Base-by-base conservation (phyloP, 768 basidiomycete species). In the Mycena albidolilacea region DNA sequence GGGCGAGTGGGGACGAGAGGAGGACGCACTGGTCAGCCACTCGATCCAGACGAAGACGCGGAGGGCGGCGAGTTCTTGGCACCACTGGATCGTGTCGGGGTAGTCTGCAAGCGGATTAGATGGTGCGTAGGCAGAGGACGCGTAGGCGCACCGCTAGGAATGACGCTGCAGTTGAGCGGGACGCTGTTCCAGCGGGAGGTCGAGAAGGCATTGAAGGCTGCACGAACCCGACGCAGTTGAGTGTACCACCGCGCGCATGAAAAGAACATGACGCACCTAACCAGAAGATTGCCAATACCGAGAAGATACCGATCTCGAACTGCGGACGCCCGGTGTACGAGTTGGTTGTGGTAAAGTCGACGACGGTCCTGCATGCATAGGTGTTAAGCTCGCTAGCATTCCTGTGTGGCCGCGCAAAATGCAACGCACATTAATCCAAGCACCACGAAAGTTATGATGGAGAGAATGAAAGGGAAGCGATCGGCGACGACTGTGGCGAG, bases 141-240 rank as follows among this genome's bases (percentile, higher is more conserved):
- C 17, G 19, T 10, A 30, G 3, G 30, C 84, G 35, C 39, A 88
- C 89, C 86, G 64, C 70, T 75, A 37, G 89, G 88, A 50, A 91
- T 90, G 57, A 80, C 72, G 57, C 81, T 79, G 80, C 90, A 91
- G 52, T 83, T 77, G 66, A 87, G 79, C 17, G 88, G 87, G 30
- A 89, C 81, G 54, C 82, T 77, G 37, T 79, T 79, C 90, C 90
- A 92, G 44, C 90, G 87, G 15, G 87, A 84, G 19, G 88, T 90
- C 0, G 90, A 91, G 79, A 92, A 91, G 15, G 87, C 85, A 76
- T 89, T 90, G 85, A 89, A 88, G 0, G 84, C 90, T 90, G 67
- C 15, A 19, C n/a, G 5, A 15, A 46, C 44, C 6, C 30, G 19
- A 12, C 11, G 11, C 14, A 43, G 30, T 68, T 7, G 73, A 5